Evolutionary conservation across 1,284 basidiomycete species (phyloP), one percentile per base, ranked within the genome.

Genomic region (Microbotryomycetes sp.): DNA sequence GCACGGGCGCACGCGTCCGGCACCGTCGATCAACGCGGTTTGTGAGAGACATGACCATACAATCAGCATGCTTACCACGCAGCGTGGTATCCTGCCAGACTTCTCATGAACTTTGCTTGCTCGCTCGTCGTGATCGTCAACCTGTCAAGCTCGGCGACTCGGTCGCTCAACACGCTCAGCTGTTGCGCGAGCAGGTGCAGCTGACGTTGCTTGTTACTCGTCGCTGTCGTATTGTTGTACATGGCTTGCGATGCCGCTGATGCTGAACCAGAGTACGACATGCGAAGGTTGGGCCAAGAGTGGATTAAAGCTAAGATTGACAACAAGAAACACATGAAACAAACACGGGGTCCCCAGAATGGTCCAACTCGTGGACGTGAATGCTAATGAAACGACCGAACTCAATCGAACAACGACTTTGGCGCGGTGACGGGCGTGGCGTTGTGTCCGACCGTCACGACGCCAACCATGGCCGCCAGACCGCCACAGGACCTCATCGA

Each of bases 81-180:
- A 2, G 64, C 64, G 5, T 68, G 66, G 9, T 55, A 46, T 16
- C 52, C 64, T 3, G 56, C 66, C 18, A 68, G 31, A n/a, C 59
- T 3, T 7, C 66, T 49, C 61, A 68, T 59, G 48, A 61, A 65
- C 48, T 50, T 63, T 52, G 66, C 66, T 31, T 68, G 66, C 54
- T 63, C 66, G 5, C 56, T 59, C 26, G 66, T 61, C 24, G 53
- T 54, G 23, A 48, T 46, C 15, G 61, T 46, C 21, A 68, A 47
- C 45, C 61, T 61, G 13, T 62, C 61, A 49, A 68, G 61, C 24
- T 63, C 28, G 16, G 54, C 59, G 15, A 61, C 63, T 15, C 61
- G 54, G 30, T 61, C 31, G 13, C 59, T 50, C 29, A 68, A 56
- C 24, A 57, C 3, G 5, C 45, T 24, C 1, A 68, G 59, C 45